Evolutionary conservation across 495 filamentous ascomycete species (phyloP), one percentile per base, ranked within the genome.

Genomic region (Aspergillus mulundensis): DNA sequence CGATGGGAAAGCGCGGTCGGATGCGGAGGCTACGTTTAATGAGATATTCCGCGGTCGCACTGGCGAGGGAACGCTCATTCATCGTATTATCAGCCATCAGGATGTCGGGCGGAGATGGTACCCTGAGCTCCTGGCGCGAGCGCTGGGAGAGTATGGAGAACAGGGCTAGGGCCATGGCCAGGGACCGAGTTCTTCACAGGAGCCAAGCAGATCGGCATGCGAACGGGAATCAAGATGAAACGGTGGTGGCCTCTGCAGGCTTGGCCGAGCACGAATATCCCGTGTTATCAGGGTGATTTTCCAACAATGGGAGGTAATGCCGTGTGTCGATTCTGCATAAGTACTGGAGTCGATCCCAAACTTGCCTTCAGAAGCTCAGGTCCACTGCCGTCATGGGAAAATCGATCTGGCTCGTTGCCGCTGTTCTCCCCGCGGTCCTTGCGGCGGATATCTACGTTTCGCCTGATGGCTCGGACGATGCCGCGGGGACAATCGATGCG

Each of bases 31-130:
- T 5, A 75, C 71, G 0, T 77, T 78, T 42, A 72, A 74, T 28
- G 32, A 66, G 8, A 70, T 72, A 56, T 74, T 75, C 45, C 59
- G 68, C 52, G 79, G 73, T 28, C 86, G 84, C 58, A 70, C 94
- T 6, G 91, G 92, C 1, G 87, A 96, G 71, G 91, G 89, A 6
- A 96, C 88, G 34, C 69, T 91, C 52, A 80, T 88, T 68, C 93
- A 93, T 63, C 76, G 92, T 19, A 77, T 96, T 44, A 95, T 90
- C 72, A 89, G 86, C 54, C 92, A 97, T 70, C 88, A 87, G 11
- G 91, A 95, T 70, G 91, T 96, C 1, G 91, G 87, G 0, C 82
- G 89, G 70, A 68, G 85, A 67, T 93, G 88, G 86, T 91, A 88
- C 70, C 87, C 86, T 0, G 84, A 89, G 25, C 74, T 89, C 19